Percentiles rank a stretch among this genome's conserved stretches.
Evolutionary conservation across 23 red algal species (phyloP).

Genomic region (Gracilaria domingensis): DNA sequence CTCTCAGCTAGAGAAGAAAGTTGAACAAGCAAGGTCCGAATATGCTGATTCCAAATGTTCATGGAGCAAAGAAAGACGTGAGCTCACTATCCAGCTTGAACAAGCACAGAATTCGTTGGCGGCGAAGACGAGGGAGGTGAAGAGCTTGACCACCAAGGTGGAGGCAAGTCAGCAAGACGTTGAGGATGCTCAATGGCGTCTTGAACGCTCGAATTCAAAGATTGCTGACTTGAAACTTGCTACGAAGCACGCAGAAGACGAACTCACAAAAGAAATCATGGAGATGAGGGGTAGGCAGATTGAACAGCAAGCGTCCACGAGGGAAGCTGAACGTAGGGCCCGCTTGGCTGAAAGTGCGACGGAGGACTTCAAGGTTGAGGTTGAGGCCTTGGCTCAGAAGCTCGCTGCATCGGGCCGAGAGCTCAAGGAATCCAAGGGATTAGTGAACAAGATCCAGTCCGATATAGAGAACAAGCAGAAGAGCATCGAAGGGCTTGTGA

Average conservation of each 20-base stretch:
- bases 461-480: conserved; percentile 10
- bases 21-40: conserved; percentile 30
- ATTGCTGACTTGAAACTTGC: conserved; percentile 46
- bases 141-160: conserved; percentile 42
- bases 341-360: conserved; percentile 21
- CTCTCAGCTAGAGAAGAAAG: conserved; percentile 38
- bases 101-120: conserved; percentile 42
- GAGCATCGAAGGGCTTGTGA: neutral
- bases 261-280: conserved; percentile 40
- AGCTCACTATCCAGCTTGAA: conserved; percentile 36
- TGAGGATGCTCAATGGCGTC: conserved; percentile 60
- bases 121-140: conserved; percentile 47
- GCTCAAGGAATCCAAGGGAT: neutral
- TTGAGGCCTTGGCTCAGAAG: conserved; percentile 34
- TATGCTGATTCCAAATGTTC: conserved; percentile 19
- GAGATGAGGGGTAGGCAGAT: conserved; percentile 34
- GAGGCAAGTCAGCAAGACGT: conserved; percentile 47
- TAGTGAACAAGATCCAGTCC: neutral
- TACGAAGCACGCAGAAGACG: conserved; percentile 35
- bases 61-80: conserved; percentile 40
- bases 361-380: conserved; percentile 53
- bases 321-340: conserved; percentile 55
- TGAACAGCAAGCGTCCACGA: conserved; percentile 23
- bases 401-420: conserved; percentile 3
- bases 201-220: conserved; percentile 54